phyloP scores from a whole-genome alignment of 345 rosid genomes.

The Linum usitatissimum region DNA sequence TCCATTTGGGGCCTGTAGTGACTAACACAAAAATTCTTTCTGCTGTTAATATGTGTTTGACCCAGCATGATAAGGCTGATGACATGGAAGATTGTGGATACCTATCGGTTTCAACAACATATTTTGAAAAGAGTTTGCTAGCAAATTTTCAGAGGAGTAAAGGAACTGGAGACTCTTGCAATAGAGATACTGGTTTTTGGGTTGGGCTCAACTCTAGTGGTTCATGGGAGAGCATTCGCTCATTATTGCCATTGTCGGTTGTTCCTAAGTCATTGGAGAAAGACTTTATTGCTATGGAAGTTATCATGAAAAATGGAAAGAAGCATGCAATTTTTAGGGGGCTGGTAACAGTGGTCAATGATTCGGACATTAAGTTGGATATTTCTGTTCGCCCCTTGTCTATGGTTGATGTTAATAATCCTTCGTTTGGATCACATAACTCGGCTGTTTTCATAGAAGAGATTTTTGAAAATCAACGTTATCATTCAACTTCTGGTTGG shows the following conservation, averaged over 20 bases:
- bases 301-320: conserved; percentile 80
- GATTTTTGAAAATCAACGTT: conserved; percentile 47
- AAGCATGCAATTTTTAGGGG: conserved; percentile 85
- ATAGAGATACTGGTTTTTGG: conserved; percentile 86
- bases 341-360: conserved; percentile 74
- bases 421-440: conserved; percentile 33
- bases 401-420: conserved; percentile 21
- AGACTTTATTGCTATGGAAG: conserved; percentile 77
- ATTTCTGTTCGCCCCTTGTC: conserved; percentile 40
- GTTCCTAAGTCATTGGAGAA: conserved; percentile 55
- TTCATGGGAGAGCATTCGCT: conserved; percentile 75
- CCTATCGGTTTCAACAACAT: conserved; percentile 62
- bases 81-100: conserved; percentile 45
- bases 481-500: conserved; percentile 41
- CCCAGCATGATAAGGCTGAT: conserved; percentile 38
- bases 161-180: conserved; percentile 30
- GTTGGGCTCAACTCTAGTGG: conserved; percentile 49
- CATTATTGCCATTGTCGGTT: conserved; percentile 72
- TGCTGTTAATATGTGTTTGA: conserved; percentile 5
- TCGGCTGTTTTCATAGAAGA: conserved; percentile 36
- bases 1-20: not conserved
- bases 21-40: not conserved
- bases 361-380: conserved; percentile 70
- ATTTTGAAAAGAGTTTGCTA: conserved; percentile 55
- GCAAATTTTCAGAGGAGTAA: conserved; percentile 43